phyloP scores from a whole-genome alignment of 2,329 filamentous ascomycete species.

The Nakataea oryzae region DNA sequence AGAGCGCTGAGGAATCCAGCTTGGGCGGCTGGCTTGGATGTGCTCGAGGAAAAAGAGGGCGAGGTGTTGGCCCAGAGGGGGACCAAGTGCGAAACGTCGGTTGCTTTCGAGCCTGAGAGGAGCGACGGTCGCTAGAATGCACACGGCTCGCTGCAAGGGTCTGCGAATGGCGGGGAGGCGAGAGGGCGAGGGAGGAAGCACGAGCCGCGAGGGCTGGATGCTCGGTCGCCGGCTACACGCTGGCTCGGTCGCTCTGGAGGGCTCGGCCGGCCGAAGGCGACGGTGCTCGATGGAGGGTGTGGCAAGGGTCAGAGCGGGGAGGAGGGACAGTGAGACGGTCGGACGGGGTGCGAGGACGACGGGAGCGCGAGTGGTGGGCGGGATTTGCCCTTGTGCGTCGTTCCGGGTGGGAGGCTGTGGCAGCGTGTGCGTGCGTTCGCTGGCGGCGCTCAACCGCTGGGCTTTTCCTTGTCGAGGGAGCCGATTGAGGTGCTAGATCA shows the following conservation, averaged over 20 bases:
- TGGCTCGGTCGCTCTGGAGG: not conserved
- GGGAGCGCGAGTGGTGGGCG: not conserved
- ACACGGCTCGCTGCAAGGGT: not conserved
- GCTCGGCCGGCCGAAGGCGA: not conserved
- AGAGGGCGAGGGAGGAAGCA: not conserved
- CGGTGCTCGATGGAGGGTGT: not conserved
- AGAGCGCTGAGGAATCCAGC: conserved; percentile 42
- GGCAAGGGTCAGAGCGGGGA: not conserved
- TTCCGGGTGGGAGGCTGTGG: too few relatives aligned
- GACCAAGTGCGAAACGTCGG: not conserved
- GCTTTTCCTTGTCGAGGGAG: not conserved
- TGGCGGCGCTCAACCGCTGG: not conserved
- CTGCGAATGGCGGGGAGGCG: not conserved
- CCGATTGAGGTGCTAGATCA: not conserved
- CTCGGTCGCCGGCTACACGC: not conserved
- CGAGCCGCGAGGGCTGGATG: not conserved
- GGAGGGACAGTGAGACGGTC: not conserved
- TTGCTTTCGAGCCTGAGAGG: not conserved
- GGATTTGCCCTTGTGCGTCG: not conserved
- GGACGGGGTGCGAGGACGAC: not conserved
- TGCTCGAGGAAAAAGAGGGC: not conserved
- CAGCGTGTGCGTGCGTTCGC: not conserved
- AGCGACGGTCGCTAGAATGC: not conserved
- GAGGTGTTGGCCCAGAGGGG: too few relatives aligned
- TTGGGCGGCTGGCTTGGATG: conserved; percentile 13